A percentile compares a stretch with the other conserved stretches of the same genome.
Conservation (phyloP, 306 rosid species). For the Prunus kanzakura region DNA sequence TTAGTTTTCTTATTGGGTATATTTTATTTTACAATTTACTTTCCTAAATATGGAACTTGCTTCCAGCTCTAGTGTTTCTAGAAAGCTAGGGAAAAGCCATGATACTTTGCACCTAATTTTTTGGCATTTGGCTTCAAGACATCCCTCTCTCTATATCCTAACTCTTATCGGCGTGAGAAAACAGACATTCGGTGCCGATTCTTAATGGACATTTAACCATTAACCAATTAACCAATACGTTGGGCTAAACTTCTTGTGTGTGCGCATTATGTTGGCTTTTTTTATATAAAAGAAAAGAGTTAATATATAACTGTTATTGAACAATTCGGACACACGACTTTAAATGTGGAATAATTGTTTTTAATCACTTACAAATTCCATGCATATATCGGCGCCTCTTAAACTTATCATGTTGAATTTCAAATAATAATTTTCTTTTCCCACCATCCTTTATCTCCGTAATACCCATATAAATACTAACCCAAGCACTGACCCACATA, state of each 20-base stretch:
- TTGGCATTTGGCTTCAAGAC: not conserved
- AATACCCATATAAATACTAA: too few species aligned
- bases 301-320: too few species aligned
- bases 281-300: too few species aligned
- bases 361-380: too few species aligned
- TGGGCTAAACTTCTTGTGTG: too few species aligned
- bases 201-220: not conserved
- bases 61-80: not conserved
- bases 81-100: not conserved
- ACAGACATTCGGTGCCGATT: not conserved
- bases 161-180: not conserved
- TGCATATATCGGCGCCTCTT: too few species aligned
- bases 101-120: not conserved
- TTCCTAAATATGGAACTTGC: not conserved
- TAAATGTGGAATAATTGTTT: fast-evolving
- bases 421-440: too few species aligned
- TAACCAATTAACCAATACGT: not conserved
- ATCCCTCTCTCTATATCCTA: not conserved
- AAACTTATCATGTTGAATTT: too few species aligned
- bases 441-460: too few species aligned
- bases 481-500: too few species aligned
- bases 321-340: too few species aligned
- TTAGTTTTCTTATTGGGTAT: not conserved
- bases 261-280: too few species aligned
- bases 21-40: not conserved